These are phyloP conservation scores for Trichoderma koningiopsis DNA, from an alignment of 2,329 filamentous ascomycete genomes.

Conservation along the genomic window DNA sequence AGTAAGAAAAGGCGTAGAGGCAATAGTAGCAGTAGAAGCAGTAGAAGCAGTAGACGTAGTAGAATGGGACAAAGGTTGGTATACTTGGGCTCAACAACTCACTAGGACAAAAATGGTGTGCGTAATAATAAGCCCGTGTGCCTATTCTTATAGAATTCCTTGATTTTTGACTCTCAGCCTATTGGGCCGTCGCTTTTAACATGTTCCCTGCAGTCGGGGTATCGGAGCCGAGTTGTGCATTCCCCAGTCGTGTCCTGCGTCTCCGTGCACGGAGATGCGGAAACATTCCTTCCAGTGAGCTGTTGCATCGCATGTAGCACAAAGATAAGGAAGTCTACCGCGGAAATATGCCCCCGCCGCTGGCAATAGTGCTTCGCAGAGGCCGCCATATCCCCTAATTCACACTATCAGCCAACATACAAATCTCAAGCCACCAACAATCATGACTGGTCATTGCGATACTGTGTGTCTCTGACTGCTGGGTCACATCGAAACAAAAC, in stretches of 20 bases:
- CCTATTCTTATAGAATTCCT: background rate
- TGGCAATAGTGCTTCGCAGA: background rate
- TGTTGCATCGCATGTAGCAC: slow-evolving; percentile 9
- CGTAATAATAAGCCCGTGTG: background rate
- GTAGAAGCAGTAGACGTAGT: too few species aligned
- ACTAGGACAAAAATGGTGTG: background rate
- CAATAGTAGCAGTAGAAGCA: background rate
- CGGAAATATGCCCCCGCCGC: background rate
- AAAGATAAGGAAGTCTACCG: background rate
- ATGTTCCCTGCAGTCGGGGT: background rate
- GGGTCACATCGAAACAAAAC: slow-evolving; percentile 13
- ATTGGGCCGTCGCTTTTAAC: background rate
- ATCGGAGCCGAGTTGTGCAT: background rate
- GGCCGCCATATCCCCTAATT: background rate
- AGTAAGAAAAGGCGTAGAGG: background rate
- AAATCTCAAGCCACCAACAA: background rate
- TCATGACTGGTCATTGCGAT: background rate
- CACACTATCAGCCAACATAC: slow-evolving; percentile 1
- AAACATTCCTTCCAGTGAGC: background rate
- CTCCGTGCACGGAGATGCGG: background rate
- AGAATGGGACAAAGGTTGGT: too few species aligned
- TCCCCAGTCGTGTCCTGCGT: background rate
- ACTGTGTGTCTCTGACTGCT: background rate
- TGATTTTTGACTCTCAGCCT: background rate
- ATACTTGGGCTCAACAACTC: background rate